Evolutionary conservation across 202 grass and related monocot genomes (phyloP).

Genomic region (Tripidium arundinaceum): DNA sequence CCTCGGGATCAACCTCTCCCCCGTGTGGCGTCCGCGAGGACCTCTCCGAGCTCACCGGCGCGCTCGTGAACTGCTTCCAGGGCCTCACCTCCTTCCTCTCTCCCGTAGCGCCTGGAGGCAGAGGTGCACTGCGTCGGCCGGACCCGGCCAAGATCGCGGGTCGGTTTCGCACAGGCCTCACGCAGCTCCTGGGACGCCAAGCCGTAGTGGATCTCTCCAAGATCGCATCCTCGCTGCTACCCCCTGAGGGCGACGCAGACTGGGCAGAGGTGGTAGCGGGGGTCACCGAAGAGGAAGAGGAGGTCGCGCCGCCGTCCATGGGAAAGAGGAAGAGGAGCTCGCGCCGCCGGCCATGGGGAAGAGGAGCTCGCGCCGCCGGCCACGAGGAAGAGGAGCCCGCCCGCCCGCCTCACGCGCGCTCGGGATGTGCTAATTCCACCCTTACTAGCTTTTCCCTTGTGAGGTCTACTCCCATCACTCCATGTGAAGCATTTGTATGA

Average conservation of each 20-base stretch:
- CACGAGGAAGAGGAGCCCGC: no score
- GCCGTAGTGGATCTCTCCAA: conserved; percentile 80
- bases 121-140: not conserved
- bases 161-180: conserved; percentile 68
- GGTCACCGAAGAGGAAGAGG: conserved; percentile 77
- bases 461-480: not conserved
- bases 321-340: no score
- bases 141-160: conserved; percentile 74
- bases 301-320: no score
- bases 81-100: conserved; percentile 81
- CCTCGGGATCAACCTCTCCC: conserved; percentile 15
- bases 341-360: no score
- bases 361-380: no score
- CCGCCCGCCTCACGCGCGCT: no score
- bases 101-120: not conserved
- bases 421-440: no score
- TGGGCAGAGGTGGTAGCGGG: conserved; percentile 32
- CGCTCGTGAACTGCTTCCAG: conserved; percentile 60
- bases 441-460: conserved; percentile 48
- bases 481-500: not conserved
- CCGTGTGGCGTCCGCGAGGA: conserved; percentile 81
- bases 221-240: conserved; percentile 72
- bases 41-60: conserved; percentile 77
- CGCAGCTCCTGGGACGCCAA: conserved; percentile 66
- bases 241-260: conserved; percentile 28